A percentile compares a stretch with the other conserved stretches of the same genome.
These are phyloP conservation scores for Fusarium tanahbumbuense DNA, from an alignment of 2,329 filamentous ascomycete genomes.

Conservation along the genomic window DNA sequence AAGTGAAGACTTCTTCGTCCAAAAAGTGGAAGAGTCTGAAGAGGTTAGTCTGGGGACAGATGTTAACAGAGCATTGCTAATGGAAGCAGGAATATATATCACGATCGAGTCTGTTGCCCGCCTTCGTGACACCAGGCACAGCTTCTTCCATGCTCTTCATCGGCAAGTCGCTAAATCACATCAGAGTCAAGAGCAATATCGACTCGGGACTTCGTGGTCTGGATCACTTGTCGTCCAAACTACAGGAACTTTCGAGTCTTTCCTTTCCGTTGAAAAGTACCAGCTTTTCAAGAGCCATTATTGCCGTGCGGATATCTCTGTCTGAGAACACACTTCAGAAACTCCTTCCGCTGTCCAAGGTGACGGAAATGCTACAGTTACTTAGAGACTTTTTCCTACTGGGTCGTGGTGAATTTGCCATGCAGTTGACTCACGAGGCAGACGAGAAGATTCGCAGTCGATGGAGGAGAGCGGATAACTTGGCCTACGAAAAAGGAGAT, in stretches of 20 bases:
- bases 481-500: constrained; percentile 68
- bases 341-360: constrained; percentile 80
- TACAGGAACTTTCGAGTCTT: constrained; percentile 75
- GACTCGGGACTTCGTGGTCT: constrained; percentile 62
- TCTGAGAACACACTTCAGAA: constrained; percentile 87
- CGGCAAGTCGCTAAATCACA: constrained; percentile 87
- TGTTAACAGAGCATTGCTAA: constrained; percentile 3
- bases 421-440: constrained; percentile 85
- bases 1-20: constrained; percentile 87
- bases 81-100: constrained; percentile 66
- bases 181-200: constrained; percentile 67
- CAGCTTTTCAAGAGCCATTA: constrained; percentile 77
- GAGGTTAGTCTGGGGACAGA: constrained; percentile 51
- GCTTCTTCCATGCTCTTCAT: constrained; percentile 90
- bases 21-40: constrained; percentile 57
- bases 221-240: constrained; percentile 73
- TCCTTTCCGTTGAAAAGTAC: constrained; percentile 79
- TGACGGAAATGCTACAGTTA: constrained; percentile 80
- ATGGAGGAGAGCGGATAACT: constrained; percentile 72
- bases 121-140: constrained; percentile 79
- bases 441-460: constrained; percentile 82
- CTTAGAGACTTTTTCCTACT: constrained; percentile 90
- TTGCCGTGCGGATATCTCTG: constrained; percentile 80
- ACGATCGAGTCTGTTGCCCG: constrained; percentile 73
- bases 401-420: constrained; percentile 89